Base-by-base conservation (phyloP, 2,329 filamentous ascomycete genomes). In the Ceratocystis destructans region DNA sequence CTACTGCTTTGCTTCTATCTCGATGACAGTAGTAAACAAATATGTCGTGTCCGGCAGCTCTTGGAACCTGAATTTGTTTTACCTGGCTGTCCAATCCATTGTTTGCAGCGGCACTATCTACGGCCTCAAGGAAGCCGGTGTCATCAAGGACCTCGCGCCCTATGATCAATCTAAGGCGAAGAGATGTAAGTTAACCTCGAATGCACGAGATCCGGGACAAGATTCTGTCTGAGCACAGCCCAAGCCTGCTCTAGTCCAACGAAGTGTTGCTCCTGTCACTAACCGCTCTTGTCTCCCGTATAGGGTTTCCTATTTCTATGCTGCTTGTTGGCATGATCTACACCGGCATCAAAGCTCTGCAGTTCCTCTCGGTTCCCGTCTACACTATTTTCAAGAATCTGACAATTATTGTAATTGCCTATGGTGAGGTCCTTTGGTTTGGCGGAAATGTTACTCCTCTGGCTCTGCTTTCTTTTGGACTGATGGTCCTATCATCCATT, bases 301-400 rank as follows among this genome's bases (percentile, higher is more conserved):
- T 37, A 96, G 90, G 92, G 94, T 96, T 97, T 73, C 94, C 94
- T 62, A 90, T 99, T 73, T 96, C 94, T 67, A 80, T 96, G 66
- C 88, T 97, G 69, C 86, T 99, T 70, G 94, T 97, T 74, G 92
- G 91, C 75, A 99, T 97, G 94, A 97, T 99, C 77, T 99, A 97
- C 79, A 97, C 94, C 66, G 87, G 90, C 73, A 94, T 90, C 73
- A 96, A 96, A 80, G 91, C 94, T 22, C 85, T 99, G 59, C 91
- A 96, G 77, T 97, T 87, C 77, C 88, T 99, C 69, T 96, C 92
- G 41, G 96, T 99, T 66, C 94, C 94, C 28, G 94, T 99, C 31
- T 99, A 99, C 79, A 99, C 94, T 66, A 99, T 99, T 75, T 99
- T 99, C 83, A 99, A 99, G 83, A 99, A 99, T 79, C 78, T 99